A percentile compares a stretch with the other conserved stretches of the same genome.
Conservation (phyloP, 2,329 filamentous ascomycete genomes). For the Septoria linicola region DNA sequence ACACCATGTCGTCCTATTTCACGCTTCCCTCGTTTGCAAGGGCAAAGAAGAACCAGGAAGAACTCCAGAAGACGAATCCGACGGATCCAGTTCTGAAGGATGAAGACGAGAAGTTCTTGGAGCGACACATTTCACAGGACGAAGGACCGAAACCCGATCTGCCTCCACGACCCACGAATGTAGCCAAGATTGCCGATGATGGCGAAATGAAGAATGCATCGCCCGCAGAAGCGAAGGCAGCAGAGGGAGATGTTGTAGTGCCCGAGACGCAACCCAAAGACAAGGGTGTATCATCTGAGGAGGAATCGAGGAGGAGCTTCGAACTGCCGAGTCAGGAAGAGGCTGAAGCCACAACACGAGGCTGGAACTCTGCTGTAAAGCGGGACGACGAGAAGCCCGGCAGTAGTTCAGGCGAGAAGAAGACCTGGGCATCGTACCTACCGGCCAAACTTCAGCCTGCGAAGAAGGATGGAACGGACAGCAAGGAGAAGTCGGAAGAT, state of each 20-base stretch:
- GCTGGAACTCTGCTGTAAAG: conserved; percentile 27
- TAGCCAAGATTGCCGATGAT: conserved; percentile 28
- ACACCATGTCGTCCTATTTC: conserved; percentile 33
- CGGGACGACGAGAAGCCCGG: conserved; percentile 27
- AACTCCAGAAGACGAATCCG: conserved; percentile 39
- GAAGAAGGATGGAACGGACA: conserved; percentile 10
- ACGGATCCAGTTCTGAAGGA: conserved; percentile 54
- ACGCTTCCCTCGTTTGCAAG: conserved; percentile 38
- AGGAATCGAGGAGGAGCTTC: conserved; percentile 33
- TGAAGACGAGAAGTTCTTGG: conserved; percentile 61
- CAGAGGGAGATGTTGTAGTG: conserved; percentile 32
- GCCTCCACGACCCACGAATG: conserved; percentile 18
- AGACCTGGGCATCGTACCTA: conserved; percentile 40
- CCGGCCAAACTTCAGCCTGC: conserved; percentile 25
- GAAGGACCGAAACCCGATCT: conserved; percentile 25
- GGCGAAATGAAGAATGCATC: conserved; percentile 29
- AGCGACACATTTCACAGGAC: conserved; percentile 33
- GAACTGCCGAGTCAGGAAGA: conserved; percentile 40
- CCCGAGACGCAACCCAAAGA: conserved; percentile 31
- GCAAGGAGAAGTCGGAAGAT: conserved; percentile 4
- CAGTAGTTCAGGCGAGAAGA: conserved; percentile 36
- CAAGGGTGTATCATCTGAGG: conserved; percentile 18
- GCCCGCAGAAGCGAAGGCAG: conserved; percentile 27
- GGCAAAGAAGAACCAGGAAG: conserved; percentile 39
- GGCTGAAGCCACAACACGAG: conserved; percentile 36